Percentiles rank a stretch among this genome's conserved stretches.
phyloP scores from a whole-genome alignment of 495 filamentous ascomycete genomes.

The Daldinia grandis region DNA sequence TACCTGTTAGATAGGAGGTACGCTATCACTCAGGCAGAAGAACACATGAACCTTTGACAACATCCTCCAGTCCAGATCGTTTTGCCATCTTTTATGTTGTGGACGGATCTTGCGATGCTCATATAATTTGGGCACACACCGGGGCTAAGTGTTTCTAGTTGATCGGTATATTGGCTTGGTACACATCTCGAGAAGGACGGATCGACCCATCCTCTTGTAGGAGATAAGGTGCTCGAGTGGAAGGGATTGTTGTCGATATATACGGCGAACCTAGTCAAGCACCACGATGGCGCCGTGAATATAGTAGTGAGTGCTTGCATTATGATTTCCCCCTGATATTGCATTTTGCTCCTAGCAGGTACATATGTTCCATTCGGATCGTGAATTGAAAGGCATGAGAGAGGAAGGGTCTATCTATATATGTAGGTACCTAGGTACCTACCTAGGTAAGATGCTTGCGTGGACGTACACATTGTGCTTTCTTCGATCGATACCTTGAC shows the following conservation, averaged over 20 bases:
- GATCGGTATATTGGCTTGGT: slow-evolving; percentile 30
- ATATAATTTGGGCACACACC: slow-evolving; percentile 41
- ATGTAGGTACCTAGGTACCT: no score
- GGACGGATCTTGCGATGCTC: slow-evolving; percentile 23
- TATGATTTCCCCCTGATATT: neutral
- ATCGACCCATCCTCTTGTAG: slow-evolving; percentile 39
- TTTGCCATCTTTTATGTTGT: neutral
- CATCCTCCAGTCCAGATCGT: slow-evolving; percentile 37
- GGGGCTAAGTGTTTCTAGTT: slow-evolving; percentile 35
- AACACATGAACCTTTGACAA: slow-evolving; percentile 33
- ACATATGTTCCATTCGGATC: neutral
- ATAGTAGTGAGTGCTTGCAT: slow-evolving; percentile 41
- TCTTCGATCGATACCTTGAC: neutral
- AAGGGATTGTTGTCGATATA: slow-evolving; percentile 26
- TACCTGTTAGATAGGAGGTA: neutral
- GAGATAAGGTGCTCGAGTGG: slow-evolving; percentile 32
- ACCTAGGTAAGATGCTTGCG: neutral
- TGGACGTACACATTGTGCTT: neutral
- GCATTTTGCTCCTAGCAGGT: neutral
- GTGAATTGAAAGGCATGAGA: neutral
- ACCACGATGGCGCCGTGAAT: slow-evolving; percentile 39
- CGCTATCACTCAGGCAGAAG: neutral
- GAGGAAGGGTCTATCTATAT: neutral
- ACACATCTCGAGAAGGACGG: slow-evolving; percentile 41
- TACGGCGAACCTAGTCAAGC: slow-evolving; percentile 37